These are phyloP conservation scores for Pythium phragmiticola DNA, from an alignment of 352 stramenopile genomes.

Conservation along the genomic window DNA sequence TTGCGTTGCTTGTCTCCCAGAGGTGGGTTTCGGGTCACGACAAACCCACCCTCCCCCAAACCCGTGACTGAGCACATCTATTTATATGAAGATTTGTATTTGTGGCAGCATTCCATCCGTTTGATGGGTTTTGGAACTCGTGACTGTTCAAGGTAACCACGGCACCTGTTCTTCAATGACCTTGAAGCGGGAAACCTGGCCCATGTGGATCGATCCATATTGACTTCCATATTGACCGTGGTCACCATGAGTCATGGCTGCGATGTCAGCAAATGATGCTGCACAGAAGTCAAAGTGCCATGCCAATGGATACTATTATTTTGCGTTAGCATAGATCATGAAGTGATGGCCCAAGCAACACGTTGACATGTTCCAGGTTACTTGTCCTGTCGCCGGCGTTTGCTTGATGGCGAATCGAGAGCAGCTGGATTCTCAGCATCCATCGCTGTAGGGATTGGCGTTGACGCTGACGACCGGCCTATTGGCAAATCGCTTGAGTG, in stretches of 20 bases:
- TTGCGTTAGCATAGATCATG: background rate
- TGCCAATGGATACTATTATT: background rate
- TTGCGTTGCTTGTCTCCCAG: slow-evolving; percentile 26
- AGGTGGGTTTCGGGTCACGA: slow-evolving; percentile 10
- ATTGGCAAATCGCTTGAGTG: background rate
- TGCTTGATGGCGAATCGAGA: background rate
- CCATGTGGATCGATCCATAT: slow-evolving; percentile 8
- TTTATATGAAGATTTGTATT: slow-evolving; percentile 17
- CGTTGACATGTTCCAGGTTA: background rate
- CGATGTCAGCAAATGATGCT: background rate
- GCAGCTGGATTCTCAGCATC: background rate
- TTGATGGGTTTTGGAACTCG: background rate
- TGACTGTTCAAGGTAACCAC: slow-evolving; percentile 21
- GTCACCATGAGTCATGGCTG: background rate
- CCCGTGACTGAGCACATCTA: background rate
- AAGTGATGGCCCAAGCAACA: background rate
- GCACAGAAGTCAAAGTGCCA: background rate
- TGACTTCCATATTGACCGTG: background rate
- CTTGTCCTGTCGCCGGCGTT: slow-evolving; percentile 1
- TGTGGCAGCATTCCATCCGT: background rate
- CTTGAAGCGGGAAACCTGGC: slow-evolving; percentile 25
- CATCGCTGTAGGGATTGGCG: background rate
- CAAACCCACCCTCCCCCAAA: background rate
- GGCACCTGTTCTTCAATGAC: slow-evolving; percentile 12
- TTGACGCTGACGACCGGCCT: background rate